These are phyloP conservation scores for sunflower (Helianthus annuus) DNA, from an alignment of 129 eudicot species.

Conservation along the genomic window HanXRQr2.0-SUNRISE NC_035435.2:6493212-6493711, in stretches of 20 bases:
- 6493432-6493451: neutral
- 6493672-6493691: no score
- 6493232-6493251: constrained; percentile 88
- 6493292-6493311: constrained; percentile 14
- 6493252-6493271: constrained; percentile 75
- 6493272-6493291: constrained; percentile 52
- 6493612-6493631: neutral
- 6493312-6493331: neutral
- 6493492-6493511: no score
- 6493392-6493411: neutral
- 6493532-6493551: neutral
- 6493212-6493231: constrained; percentile 89
- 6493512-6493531: neutral
- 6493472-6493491: neutral
- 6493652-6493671: no score
- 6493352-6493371: neutral
- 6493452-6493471: neutral
- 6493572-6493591: no score
- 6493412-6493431: neutral
- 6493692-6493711: no score
- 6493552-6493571: neutral
- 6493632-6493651: neutral
- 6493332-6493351: neutral
- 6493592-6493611: neutral
- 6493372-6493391: neutral